Base-by-base conservation (phyloP, 2,329 filamentous ascomycete genomes). In the Chrysosporium queenslandicum region DNA sequence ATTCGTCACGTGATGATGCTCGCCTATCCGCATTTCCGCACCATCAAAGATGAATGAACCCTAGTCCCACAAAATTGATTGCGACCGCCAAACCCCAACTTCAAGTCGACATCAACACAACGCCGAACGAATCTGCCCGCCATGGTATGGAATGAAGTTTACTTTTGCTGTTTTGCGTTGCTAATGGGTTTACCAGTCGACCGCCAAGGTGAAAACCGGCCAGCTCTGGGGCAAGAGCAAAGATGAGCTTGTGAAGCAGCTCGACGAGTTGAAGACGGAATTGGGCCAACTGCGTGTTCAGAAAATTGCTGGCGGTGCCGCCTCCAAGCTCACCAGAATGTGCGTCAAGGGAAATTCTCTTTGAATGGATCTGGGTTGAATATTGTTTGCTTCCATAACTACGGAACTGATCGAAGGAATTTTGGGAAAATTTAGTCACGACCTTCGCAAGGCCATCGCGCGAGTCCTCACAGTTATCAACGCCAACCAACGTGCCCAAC, bases 211-310 rank as follows among this genome's bases (percentile, higher is more conserved):
- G 77, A 97, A 96, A 86, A 84, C 91, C 75, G 82, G 82, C 78
- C 82, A 87, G 78, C 88, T 98, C 76, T 97, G 92, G 92, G 83
- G 82, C 79, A 98, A 98, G 88, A 90, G 82, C 85, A 97, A 97
- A 85, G 88, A 95, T 71, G 94, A 98, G 69, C 82, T 98, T 76
- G 82, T 82, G 72, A 94, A 92, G 82, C 89, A 94, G 77, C 84
- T 96, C 71, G 83, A 83, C 67, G 89, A 95, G 77, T 80, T 95
- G 73, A 95, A 96, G 87, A 83, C 85, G 61, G 94, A 98, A 81
- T 84, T 98, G 65, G 87, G 88, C 71, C 85, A 91, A 79, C 83
- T 98, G 70, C 86, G 92, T 74, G 94, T 94, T 72, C 91, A 96
- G 80, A 97, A 98, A 86, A 90, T 98, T 73, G 81, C 89, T 64